Evolutionary conservation across 208 protist genomes (phyloP), one percentile per base, ranked within the genome.

Genomic region (Lotmaria passim): DNA sequence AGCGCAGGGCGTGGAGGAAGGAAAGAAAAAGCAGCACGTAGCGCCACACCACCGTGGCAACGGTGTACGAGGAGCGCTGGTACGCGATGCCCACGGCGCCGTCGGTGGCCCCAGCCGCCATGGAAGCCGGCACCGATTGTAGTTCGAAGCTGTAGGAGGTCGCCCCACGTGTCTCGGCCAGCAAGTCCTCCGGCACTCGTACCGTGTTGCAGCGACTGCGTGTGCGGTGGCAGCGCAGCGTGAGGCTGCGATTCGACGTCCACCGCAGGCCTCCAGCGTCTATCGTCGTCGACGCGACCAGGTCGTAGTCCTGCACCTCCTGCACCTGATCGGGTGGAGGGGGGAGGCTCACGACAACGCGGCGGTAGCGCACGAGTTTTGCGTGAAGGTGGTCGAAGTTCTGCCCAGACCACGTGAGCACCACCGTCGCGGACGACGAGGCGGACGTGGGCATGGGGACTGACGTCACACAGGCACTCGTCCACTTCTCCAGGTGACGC

Each of bases 21-120:
- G 87, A 87, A 12, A 95, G 36, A 21, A 89, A 41, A 12, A 93
- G 47, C 36, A 91, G 87, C 23, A 81, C 23, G 73, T 93, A 95
- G n/a, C 90, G 85, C 78, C 78, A 87, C 19, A 87, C 59, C 24
- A 90, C 41, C 28, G 74, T 75, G 17, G 74, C 86, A 33, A 92
- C 17, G 8, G 79, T 79, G 78, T 95, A 95, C 36, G 46, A 47
- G 43, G 39, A 65, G 38, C 78, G 81, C 76, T 93, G 83, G 53
- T 82, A 92, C 24, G 84, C 48, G 30, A 91, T 58, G 15, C 87
- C 90, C 19, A 92, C 67, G 24, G 89, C 73, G 19, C 67, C 50
- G 17, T 28, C 38, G 23, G 56, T 52, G 46, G 67, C 63, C 41
- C 43, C 58, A 8, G 56, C 43, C 31, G 69, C 75, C 36, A 84